Evolutionary conservation across 257 asterid genomes (phyloP), one percentile per base, ranked within the genome.

Genomic region (Nemophila menziesii): DNA sequence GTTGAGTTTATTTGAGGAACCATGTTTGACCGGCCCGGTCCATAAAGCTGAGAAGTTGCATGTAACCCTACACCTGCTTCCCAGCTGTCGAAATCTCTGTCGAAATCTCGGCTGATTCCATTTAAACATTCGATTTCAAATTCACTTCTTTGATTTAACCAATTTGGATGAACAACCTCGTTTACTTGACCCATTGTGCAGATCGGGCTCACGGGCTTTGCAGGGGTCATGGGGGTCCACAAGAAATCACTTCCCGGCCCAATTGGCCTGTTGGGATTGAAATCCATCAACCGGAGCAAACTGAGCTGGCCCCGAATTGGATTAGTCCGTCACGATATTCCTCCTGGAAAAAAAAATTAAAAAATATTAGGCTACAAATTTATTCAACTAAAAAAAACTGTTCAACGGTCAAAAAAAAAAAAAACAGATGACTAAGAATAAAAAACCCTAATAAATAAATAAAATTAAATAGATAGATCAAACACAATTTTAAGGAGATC

Each of bases 141-240:
- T 40, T 26, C 33, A 43, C 20, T 29, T 14, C 17, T 23, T 46
- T 26, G 48, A 21, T 47, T 39, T 47, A 33, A 27, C 66, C 61
- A 40, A 65, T 38, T 57, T 22, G 61, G 38, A 23, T 44, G 44
- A 29, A 23, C 36, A 9, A 37, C 43, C 51, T 55, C 44, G 46
- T 36, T 48, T 29, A 48, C 53, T 39, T 57, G 62, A 64, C 46
- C 39, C 20, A 49, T 49, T 34, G 49, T 16, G 72, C 73, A 64
- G 69, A 68, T 66, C 64, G 66, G 50, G 44, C 54, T 66, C 58
- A 23, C 59, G 55, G 78, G 79, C 65, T 78, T 78, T 19, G 72
- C 74, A 0, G 93, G 92, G 52, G 93, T 78, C 39, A 51, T 45
- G 4, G 89, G 92, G 43, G 78, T 42, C 96, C 94, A 78, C 14